Evolutionary conservation across 495 filamentous ascomycete species (phyloP), one percentile per base, ranked within the genome.

Genomic region (Margaritispora aquatica): DNA sequence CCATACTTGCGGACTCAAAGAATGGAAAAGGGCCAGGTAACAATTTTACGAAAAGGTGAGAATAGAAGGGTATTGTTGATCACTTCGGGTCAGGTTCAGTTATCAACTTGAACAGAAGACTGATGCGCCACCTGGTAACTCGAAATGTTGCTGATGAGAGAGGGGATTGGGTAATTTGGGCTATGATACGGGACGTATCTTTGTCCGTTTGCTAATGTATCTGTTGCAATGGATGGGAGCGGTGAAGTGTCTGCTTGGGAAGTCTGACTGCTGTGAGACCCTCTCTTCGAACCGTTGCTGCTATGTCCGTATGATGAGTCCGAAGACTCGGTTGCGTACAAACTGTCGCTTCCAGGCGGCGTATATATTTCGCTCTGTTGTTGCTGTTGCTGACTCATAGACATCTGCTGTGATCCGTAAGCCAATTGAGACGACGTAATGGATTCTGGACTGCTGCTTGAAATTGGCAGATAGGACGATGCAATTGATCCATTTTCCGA

Each of bases 191-290:
- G 66, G 19, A 69, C 59, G 41, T 73, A 73, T 20, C 48, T 9
- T 22, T 67, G 61, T 4, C 61, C 62, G 46, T 65, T 70, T 21
- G 64, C 34, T 27, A 71, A 58, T 21, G 58, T 66, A 26, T 38
- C 13, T 46, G 38, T 44, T 44, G 17, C 38, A 44, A 51, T 36
- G 15, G 41, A 24, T 1, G 55, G 51, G 13, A 52, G 29, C 34
- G 51, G n/a, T n/a, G 62, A 51, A 20, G 19, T 34, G 26, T 58
- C 62, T 17, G 4, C 23, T 15, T 41, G 13, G 24, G 51, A 44
- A 26, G 53, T 36, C 47, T 36, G 48, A 31, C 36, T 60, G 46
- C 54, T 49, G 20, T 63, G 54, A 22, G 60, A 59, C 0, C 54
- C 50, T 31, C 63, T 26, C 36, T 63, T 59, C 0, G 67, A 65